Base-by-base conservation (phyloP, 106 monocot species). In the Dendrobium chrysotoxum region DNA sequence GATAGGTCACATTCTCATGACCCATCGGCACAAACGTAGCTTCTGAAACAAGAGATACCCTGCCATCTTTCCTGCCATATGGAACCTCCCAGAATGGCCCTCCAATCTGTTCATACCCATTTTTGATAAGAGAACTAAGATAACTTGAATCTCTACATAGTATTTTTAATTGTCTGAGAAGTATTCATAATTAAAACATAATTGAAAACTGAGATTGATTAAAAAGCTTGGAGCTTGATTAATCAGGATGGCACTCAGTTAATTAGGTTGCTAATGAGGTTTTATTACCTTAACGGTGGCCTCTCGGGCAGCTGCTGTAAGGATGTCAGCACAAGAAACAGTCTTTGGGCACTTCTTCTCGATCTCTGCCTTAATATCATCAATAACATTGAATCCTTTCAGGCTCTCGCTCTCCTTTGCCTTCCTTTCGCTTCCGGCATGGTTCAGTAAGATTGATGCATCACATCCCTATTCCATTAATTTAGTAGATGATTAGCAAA, bases 21-120 rank as follows among this genome's bases (percentile, higher is more conserved):
- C 96, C 93, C 85, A 75, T 84, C 30, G 96, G 96, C 20, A 96
- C 53, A 1, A 64, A 39, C 1, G 83, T 47, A 9, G 84, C 91
- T 80, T 91, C 90, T 35, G 64, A 65, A 4, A 78, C 88, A 23
- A 83, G 18, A 53, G 93, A 91, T 16, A 80, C 76, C 0, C 54
- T 61, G 9, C 96, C 90, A 64, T 96, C 96, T 75, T 84, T 93
- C 53, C 96, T 81, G 16, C 96, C 96, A 31, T 89, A 93, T 28
- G 78, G 73, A 6, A 85, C 81, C 40, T 81, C 77, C 96, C 96
- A 96, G 79, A 85, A 93, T 18, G 91, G 93, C 2, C 88, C 96
- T 75, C 91, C 93, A 64, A 84, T 61, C 88, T 94, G 54, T 67
- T 76, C 10, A 46, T 16, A 35, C 1, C 15, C 13, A 70, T 70